Conservation (phyloP, 176 grass and related monocot genomes). For the Eragrostis nindensis region DNA sequence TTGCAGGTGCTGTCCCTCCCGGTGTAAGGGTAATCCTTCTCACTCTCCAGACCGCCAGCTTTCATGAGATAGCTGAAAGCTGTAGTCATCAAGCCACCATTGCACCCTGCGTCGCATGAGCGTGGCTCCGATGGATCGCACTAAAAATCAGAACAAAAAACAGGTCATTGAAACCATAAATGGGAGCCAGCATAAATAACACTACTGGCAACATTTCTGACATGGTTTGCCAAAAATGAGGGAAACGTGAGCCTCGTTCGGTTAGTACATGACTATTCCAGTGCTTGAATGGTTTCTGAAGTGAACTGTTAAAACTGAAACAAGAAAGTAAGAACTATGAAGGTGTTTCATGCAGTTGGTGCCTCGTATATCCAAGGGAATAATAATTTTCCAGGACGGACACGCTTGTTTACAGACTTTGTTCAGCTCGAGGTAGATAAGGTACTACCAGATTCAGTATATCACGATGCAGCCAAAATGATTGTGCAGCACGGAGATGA, state of each 20-base stretch:
- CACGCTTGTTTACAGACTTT: background rate
- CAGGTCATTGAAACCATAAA: constrained; percentile 12
- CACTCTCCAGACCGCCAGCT: constrained; percentile 66
- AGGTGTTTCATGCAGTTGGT: background rate
- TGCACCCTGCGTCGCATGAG: constrained; percentile 74
- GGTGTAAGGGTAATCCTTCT: constrained; percentile 76
- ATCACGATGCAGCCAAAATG: background rate
- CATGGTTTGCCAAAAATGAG: constrained; percentile 4
- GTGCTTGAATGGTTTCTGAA: background rate
- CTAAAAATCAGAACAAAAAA: constrained; percentile 40
- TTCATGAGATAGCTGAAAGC: constrained; percentile 75
- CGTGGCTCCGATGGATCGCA: constrained; percentile 70
- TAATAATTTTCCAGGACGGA: background rate
- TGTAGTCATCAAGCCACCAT: constrained; percentile 89
- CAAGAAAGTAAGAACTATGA: background rate
- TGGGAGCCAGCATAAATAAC: background rate
- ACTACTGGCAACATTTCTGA: background rate
- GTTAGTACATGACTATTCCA: background rate
- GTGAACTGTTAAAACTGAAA: background rate
- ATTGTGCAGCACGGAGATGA: background rate
- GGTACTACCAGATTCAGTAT: background rate
- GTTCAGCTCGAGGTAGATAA: constrained; percentile 9
- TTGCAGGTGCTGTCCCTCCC: constrained; percentile 58
- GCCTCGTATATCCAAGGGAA: background rate
- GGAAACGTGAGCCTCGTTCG: background rate